Evolutionary conservation across 1,284 basidiomycete species (phyloP).

Genomic region (Irpex sp.): DNA sequence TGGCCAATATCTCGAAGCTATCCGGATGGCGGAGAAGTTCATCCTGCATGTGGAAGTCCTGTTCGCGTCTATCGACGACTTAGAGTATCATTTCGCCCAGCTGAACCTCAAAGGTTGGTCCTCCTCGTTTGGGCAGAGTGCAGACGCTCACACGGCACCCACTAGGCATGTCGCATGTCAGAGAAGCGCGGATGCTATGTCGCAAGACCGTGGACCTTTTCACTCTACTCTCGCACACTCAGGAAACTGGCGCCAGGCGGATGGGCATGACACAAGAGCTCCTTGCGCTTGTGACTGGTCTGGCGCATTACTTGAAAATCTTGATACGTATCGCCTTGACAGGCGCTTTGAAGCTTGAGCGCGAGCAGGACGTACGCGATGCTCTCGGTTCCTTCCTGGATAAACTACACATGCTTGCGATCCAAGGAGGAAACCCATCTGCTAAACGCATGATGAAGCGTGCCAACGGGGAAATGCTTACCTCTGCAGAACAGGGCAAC

Average conservation of each 20-base stretch:
- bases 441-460: constrained; percentile 68
- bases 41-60: constrained; percentile 98
- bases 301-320: constrained; percentile 99
- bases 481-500: constrained; percentile 44
- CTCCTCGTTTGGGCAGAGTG: background rate
- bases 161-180: constrained; percentile 93
- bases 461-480: constrained; percentile 56
- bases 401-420: constrained; percentile 87
- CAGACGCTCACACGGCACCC: background rate
- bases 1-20: constrained; percentile 93
- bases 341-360: constrained; percentile 91
- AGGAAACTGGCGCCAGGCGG: constrained; percentile 84
- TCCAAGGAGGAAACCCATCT: constrained; percentile 81
- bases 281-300: constrained; percentile 94
- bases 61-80: constrained; percentile 95
- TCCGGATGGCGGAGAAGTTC: constrained; percentile 98
- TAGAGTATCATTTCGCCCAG: constrained; percentile 86
- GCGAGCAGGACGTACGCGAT: constrained; percentile 79
- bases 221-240: constrained; percentile 94
- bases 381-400: constrained; percentile 91
- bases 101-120: constrained; percentile 79
- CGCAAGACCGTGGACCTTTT: constrained; percentile 99
- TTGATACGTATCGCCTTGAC: constrained; percentile 97
- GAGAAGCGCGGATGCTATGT: constrained; percentile 97
- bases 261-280: constrained; percentile 98